Base-by-base conservation (phyloP, 2,329 filamentous ascomycete species). In the Aspergillus persii region DNA sequence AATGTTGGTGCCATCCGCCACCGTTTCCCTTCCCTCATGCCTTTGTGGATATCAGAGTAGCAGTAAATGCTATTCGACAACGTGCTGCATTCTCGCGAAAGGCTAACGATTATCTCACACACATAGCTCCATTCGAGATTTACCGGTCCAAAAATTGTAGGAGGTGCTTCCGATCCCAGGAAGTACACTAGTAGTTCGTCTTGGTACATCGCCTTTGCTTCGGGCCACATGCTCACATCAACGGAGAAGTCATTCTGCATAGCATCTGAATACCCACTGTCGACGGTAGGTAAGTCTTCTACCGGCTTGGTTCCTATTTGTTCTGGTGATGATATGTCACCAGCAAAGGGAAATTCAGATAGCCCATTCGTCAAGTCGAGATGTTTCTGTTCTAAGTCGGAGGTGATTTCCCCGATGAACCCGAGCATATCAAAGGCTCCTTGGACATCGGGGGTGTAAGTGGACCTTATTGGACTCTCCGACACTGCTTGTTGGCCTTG, bases 331-430 rank as follows among this genome's bases (percentile, higher is more conserved):
- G 61, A 11, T n/a, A 58, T 46, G 3, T 59, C 59, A 47, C 56
- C 63, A 3, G 61, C 57, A 12, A 69, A 67, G 9, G 41, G 44
- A n/a, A 58, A 53, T 2, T 55, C 47, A 2, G 61, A 62, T 1
- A 59, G 48, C 0, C 69, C 63, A 31, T 68, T 68, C 0, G 67
- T 69, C 58, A 75, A 55, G 49, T 73, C 69, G 4, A 69, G 59
- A 54, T 74, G 72, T 54, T 71, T 75, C 54, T 73, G 72, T 39
- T 74, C 68, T 27, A 75, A 60, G 47, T 74, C 72, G 2, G 70
- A 72, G 3, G 70, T 74, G 9, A 74, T 72, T 2, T 69, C 72
- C n/a, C 72, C 71, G 54, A 74, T 75, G 44, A 74, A 74, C 2
- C 67, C 64, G n/a, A 73, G 69, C 65, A 75, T 74, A 55, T 75